Conservation (phyloP, 352 stramenopile genomes). For the Globisporangium echinulatum region DNA sequence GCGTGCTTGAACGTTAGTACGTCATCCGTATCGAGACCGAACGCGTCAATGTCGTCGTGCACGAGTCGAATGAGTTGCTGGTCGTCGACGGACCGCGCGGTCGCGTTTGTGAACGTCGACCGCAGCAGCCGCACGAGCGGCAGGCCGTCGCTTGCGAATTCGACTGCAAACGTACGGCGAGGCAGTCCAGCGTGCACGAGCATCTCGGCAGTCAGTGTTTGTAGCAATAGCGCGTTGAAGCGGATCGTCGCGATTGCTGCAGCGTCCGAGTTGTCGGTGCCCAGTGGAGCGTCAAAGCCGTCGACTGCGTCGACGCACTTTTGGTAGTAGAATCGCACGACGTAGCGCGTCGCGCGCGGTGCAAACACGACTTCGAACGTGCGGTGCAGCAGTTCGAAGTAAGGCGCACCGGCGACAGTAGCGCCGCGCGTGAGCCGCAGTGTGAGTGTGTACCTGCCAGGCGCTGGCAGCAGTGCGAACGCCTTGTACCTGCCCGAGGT, state of each 20-base stretch:
- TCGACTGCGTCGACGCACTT: conserved; percentile 30
- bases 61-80: conserved; percentile 56
- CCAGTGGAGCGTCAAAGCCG: conserved; percentile 48
- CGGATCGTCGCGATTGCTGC: conserved; percentile 41
- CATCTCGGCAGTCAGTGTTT: conserved; percentile 49
- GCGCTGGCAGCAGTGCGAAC: conserved; percentile 42
- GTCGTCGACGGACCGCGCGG: conserved; percentile 37
- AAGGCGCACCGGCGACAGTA: neutral
- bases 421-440: conserved; percentile 11
- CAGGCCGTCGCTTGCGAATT: conserved; percentile 38
- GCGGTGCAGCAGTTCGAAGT: conserved; percentile 3
- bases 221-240: conserved; percentile 51
- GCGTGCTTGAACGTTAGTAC: conserved; percentile 50
- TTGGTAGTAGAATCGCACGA: conserved; percentile 71
- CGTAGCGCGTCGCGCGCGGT: conserved; percentile 19
- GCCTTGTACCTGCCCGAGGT: conserved; percentile 47
- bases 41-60: conserved; percentile 36
- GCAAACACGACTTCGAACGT: conserved; percentile 34
- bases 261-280: conserved; percentile 47
- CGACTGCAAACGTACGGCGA: conserved; percentile 44
- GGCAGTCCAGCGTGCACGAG: conserved; percentile 32
- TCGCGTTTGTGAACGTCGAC: conserved; percentile 48
- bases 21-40: conserved; percentile 23
- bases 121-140: conserved; percentile 44
- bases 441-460: conserved; percentile 33